These are phyloP conservation scores for Rhododendron molle DNA, from an alignment of 148 eudicot genomes.

Conservation along the genomic window DNA sequence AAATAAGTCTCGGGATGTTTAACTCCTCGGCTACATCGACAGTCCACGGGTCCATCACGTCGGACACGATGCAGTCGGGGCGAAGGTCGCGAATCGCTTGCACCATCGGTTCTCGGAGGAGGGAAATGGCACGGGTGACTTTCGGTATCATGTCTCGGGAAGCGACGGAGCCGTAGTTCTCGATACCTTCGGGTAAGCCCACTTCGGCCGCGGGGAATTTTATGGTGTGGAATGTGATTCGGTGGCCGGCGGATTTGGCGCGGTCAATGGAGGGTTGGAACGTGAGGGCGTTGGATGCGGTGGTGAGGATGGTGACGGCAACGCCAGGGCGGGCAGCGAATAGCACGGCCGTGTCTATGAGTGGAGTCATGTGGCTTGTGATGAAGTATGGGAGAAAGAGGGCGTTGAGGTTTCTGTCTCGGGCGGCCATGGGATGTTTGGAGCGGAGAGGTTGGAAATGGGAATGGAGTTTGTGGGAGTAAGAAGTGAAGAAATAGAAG, in stretches of 20 bases:
- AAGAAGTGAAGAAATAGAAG: too few species aligned
- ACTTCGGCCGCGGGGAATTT: slow-evolving; percentile 29
- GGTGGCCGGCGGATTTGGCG: neutral
- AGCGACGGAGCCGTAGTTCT: slow-evolving; percentile 16
- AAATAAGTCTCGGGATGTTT: slow-evolving; percentile 28
- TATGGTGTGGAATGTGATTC: slow-evolving; percentile 17
- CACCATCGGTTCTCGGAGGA: slow-evolving; percentile 25
- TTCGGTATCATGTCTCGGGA: slow-evolving; percentile 1
- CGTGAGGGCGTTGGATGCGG: slow-evolving; percentile 32
- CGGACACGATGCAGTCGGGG: slow-evolving; percentile 38
- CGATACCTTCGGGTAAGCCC: slow-evolving; percentile 28
- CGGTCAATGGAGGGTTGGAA: slow-evolving; percentile 15
- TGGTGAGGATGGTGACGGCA: slow-evolving; percentile 36
- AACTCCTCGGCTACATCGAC: slow-evolving; percentile 31
- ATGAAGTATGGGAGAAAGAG: too few species aligned
- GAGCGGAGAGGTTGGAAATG: too few species aligned
- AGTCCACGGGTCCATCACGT: slow-evolving; percentile 26
- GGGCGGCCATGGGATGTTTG: too few species aligned
- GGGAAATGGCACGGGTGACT: slow-evolving; percentile 2
- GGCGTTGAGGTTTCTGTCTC: too few species aligned
- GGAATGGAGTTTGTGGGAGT: too few species aligned
- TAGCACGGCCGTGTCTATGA: too few species aligned
- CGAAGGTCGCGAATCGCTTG: slow-evolving; percentile 11
- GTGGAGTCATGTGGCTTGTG: too few species aligned
- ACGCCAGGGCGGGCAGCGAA: slow-evolving; percentile 3